Evolutionary conservation across 2,329 filamentous ascomycete species (phyloP), one percentile per base, ranked within the genome.

Genomic region (Diaporthe helianthi): DNA sequence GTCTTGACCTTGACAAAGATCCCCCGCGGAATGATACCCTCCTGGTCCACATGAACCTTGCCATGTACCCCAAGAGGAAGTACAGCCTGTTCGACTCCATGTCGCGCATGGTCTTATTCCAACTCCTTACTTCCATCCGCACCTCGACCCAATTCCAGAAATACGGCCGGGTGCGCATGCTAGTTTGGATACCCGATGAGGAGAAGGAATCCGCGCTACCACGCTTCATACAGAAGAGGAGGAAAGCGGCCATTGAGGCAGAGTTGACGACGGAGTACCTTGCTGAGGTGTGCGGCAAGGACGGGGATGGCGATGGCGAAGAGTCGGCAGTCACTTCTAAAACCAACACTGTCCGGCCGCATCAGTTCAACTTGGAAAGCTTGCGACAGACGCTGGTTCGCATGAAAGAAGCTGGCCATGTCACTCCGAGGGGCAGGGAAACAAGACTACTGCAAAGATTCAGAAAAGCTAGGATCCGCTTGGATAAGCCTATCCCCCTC

Each of bases 121-220:
- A 92, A 75, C 85, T 93, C 69, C 82, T 90, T 73, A 81, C 79
- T 52, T 83, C 86, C 63, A 87, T 92, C 67, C 84, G 88, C 71
- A 81, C 83, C 2, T 83, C 88, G 61, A 79, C 83, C 0, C 82
- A 91, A 0, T 87, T 97, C 73, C 91, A 97, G 74, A 83, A 84
- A 33, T 94, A 93, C 76, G 95, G 95, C 3, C 86, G 90, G 22
- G 90, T 97, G 3, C 89, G 94, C 60, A 90, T 95, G 83, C 84
- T 98, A 1, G 77, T 94, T 47, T 94, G 94, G 90, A 75, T 90
- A 4, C 84, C 87, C 1, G 83, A 90, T 52, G 82, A 86, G 0
- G 90, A 93, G 68, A 88, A 88, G 72, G 75, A 79, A 8, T 71
- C 78, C 1, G 73, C 93, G 1, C 69, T 97, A 9, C 91, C 94